phyloP scores from a whole-genome alignment of 192 early-diverging fungal genomes.

The Coemansia sp. region DNA sequence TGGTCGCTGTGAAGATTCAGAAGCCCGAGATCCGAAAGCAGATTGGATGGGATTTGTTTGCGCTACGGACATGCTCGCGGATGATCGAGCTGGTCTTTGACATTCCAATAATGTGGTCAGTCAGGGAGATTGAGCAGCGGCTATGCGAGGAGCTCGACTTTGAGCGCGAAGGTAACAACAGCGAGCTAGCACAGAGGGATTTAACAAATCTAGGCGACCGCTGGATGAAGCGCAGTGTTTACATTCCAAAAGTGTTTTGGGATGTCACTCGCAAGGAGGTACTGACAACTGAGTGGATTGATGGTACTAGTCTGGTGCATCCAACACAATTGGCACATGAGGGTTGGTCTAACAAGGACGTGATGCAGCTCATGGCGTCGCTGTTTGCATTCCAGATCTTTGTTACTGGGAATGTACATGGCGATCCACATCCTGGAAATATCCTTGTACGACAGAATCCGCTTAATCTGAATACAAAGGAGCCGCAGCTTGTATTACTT shows the following conservation, averaged over 20 bases:
- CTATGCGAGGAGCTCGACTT: conserved; percentile 86
- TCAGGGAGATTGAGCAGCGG: conserved; percentile 70
- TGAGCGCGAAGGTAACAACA: conserved; percentile 79
- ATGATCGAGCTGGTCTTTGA: conserved; percentile 78
- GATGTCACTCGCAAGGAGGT: conserved; percentile 68
- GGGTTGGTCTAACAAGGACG: conserved; percentile 37
- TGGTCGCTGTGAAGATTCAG: conserved; percentile 90
- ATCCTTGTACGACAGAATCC: conserved; percentile 75
- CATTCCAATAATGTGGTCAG: conserved; percentile 76
- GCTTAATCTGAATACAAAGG: conserved; percentile 13
- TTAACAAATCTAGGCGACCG: conserved; percentile 54
- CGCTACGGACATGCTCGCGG: conserved; percentile 61
- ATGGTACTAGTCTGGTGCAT: conserved; percentile 73
- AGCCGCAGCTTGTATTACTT: conserved; percentile 74
- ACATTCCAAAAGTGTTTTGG: conserved; percentile 79
- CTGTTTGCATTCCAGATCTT: conserved; percentile 88
- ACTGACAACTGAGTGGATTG: conserved; percentile 88
- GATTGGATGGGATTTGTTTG: conserved; percentile 79
- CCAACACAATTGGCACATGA: conserved; percentile 31
- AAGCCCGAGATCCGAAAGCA: conserved; percentile 85
- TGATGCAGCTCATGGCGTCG: conserved; percentile 74
- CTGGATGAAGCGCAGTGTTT: conserved; percentile 54
- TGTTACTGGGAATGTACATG: conserved; percentile 81
- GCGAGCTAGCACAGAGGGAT: conserved; percentile 60
- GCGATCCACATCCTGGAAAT: conserved; percentile 86